These are phyloP conservation scores for Populus davidiana DNA, from an alignment of 345 rosid species.

Conservation along the genomic window DNA sequence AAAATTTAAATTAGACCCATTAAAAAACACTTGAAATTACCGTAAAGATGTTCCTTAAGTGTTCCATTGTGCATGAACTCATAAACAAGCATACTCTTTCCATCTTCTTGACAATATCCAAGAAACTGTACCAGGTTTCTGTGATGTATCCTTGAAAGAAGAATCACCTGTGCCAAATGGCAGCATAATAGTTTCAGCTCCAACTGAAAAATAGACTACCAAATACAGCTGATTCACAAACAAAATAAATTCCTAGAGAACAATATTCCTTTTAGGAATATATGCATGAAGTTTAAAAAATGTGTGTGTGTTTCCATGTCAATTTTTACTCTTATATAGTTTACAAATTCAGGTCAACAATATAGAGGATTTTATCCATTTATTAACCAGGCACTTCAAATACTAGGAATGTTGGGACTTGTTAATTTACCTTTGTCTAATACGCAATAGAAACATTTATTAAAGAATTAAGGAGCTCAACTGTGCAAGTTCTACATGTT, in stretches of 20 bases:
- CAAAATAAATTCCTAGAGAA: background rate
- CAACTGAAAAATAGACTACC: background rate
- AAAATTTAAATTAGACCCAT: background rate
- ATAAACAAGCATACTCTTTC: constrained; percentile 77
- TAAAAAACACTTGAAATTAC: constrained; percentile 39
- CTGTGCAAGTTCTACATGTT: background rate
- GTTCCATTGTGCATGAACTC: constrained; percentile 98
- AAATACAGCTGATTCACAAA: constrained; percentile 1
- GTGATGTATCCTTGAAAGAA: constrained; percentile 99
- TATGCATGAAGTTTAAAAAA: background rate
- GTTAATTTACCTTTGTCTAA: background rate
- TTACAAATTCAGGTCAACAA: background rate
- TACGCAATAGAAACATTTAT: background rate
- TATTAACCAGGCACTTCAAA: background rate
- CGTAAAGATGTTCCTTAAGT: constrained; percentile 95
- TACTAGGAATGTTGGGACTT: background rate
- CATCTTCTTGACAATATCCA: constrained; percentile 96
- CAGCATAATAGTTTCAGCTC: constrained; percentile 11
- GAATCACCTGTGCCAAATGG: constrained; percentile 57
- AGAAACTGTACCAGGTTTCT: constrained; percentile 94
- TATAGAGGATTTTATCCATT: background rate
- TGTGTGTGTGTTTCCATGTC: background rate
- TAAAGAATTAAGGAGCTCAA: background rate
- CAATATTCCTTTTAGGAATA: background rate
- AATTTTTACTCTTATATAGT: background rate